Base-by-base conservation (phyloP, 73 alveolate species). In the Diophrys sp. region DNA sequence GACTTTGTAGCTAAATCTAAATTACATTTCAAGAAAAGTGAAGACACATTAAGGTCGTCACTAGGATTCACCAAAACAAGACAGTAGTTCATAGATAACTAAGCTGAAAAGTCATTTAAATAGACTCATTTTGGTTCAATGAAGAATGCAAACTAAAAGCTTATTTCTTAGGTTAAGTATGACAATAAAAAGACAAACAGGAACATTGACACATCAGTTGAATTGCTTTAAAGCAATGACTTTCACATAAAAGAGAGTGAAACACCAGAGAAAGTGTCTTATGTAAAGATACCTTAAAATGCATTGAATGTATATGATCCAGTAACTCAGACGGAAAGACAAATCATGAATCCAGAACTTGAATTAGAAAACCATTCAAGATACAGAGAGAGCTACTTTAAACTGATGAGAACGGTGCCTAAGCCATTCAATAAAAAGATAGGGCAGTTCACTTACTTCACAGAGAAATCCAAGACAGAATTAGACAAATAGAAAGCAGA, bases 341-440 rank as follows among this genome's bases (percentile, higher is more conserved):
- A 0, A 23, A 70, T 79, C 31, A 29, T 33, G 31, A 76, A 67
- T 0, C 88, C 88, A 24, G 74, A 69, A n/a, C 32, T 79, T 14
- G 81, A 79, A 44, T 31, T 79, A 2, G 88, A 79, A 5, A 79
- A 77, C 67, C 67, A 79, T 28, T 79, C 88, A 5, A 71, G 67
- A 33, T 34, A 70, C 1, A 68, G 81, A 44, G 76, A 79, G 34
- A 79, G 70, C 44, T 79, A 79, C 53, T 79, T 24, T 70, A 68
- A 70, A 54, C 67, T 79, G 1, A 14, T 79, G 23, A 56, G 56
- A 1, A 33, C 80, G 14, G 74, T 69, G 1, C 68, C 70, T 0
- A 79, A 79, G 76, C 67, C 88, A 0, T 79, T 79, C 26, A 70
- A 71, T 53, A 69, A 25, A 34, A 79, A 71, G 75, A 18, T 70